These are phyloP conservation scores for Claviceps digitariae DNA, from an alignment of 2,329 filamentous ascomycete species.

Conservation along the genomic window DNA sequence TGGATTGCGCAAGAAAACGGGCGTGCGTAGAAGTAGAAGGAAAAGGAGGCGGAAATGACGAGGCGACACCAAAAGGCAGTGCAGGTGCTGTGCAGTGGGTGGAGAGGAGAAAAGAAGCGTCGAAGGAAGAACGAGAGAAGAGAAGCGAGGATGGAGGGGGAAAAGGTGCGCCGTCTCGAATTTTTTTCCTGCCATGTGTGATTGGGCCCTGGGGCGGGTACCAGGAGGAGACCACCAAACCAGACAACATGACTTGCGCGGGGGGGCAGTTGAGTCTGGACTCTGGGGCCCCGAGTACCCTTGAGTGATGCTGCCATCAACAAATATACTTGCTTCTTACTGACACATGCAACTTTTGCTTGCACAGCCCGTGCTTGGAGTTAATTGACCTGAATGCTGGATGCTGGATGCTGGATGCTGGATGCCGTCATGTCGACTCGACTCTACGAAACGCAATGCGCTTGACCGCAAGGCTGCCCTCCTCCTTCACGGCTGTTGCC, in stretches of 20 bases:
- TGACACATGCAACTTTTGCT: neutral
- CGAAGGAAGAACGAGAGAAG: constrained; percentile 14
- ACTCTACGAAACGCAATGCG: neutral
- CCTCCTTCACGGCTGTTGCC: neutral
- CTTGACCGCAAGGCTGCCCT: neutral
- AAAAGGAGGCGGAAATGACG: constrained; percentile 13
- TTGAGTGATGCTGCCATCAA: too few species aligned
- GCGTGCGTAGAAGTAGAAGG: constrained; percentile 14
- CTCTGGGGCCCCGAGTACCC: neutral
- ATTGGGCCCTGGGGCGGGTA: constrained; percentile 19
- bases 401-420: neutral
- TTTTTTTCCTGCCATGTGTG: constrained; percentile 25
- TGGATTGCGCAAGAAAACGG: constrained; percentile 26
- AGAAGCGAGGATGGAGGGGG: constrained; percentile 14
- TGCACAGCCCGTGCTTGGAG: too few species aligned
- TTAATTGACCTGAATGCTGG: too few species aligned
- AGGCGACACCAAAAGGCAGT: constrained; percentile 10
- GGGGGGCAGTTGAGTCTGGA: too few species aligned
- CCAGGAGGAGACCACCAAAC: constrained; percentile 1
- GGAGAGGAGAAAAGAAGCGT: constrained; percentile 7
- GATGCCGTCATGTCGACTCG: neutral
- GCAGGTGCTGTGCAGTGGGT: constrained; percentile 11
- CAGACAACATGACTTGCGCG: neutral
- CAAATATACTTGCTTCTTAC: too few species aligned
- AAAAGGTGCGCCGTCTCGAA: constrained; percentile 15